phyloP scores from a whole-genome alignment of 352 stramenopile genomes.

The Globisporangium viniferum region DNA sequence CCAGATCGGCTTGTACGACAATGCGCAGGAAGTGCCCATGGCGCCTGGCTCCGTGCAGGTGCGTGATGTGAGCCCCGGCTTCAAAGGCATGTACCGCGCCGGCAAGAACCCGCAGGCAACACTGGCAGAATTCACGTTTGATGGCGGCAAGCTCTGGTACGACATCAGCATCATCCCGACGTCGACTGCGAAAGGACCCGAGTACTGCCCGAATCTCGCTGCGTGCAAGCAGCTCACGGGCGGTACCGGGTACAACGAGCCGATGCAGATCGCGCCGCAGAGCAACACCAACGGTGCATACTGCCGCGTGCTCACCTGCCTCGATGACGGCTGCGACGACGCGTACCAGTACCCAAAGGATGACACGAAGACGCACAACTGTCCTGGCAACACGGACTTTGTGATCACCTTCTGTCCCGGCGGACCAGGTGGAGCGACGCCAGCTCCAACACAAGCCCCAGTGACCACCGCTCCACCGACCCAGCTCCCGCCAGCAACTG shows the following conservation, averaged over 20 bases:
- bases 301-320: slow-evolving; percentile 34
- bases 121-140: slow-evolving; percentile 40
- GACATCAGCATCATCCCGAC: slow-evolving; percentile 57
- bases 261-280: slow-evolving; percentile 43
- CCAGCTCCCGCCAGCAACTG: neutral
- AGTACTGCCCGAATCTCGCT: slow-evolving; percentile 33
- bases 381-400: slow-evolving; percentile 27
- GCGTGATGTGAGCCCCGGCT: slow-evolving; percentile 5
- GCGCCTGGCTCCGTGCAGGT: slow-evolving; percentile 2
- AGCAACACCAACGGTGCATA: slow-evolving; percentile 28
- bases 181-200: slow-evolving; percentile 23
- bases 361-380: slow-evolving; percentile 43
- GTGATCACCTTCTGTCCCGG: slow-evolving; percentile 34
- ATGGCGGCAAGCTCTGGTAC: slow-evolving; percentile 35
- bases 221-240: slow-evolving; percentile 38
- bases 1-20: slow-evolving; percentile 23
- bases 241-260: slow-evolving; percentile 42
- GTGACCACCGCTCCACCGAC: slow-evolving; percentile 13
- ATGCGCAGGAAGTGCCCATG: slow-evolving; percentile 4
- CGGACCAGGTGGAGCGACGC: slow-evolving; percentile 22
- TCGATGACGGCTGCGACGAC: slow-evolving; percentile 45
- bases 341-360: slow-evolving; percentile 58
- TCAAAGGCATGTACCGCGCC: slow-evolving; percentile 23
- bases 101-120: slow-evolving; percentile 20
- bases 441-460: slow-evolving; percentile 19